Evolutionary conservation across 257 asterid species (phyloP).

Genomic region (Solanum chmielewskii): DNA sequence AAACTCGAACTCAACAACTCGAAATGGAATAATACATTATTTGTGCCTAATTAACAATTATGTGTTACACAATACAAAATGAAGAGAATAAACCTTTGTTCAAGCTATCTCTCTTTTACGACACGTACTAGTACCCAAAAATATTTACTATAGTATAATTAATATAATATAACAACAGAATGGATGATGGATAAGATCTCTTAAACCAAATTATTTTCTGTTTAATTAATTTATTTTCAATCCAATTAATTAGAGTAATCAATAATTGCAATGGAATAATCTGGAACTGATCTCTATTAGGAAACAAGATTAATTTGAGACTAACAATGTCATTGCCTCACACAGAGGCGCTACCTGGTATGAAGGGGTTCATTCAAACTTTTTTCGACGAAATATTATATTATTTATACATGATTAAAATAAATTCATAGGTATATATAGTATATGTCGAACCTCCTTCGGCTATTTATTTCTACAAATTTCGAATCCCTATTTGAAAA

Average conservation of each 20-base stretch:
- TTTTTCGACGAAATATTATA: rapidly evolving
- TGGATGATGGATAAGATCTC: neutral
- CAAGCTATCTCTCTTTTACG: neutral
- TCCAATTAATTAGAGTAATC: neutral
- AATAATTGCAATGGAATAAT: conserved; percentile 8
- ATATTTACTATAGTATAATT: neutral
- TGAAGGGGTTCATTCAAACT: too few relatives aligned
- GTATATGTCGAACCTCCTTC: too few relatives aligned
- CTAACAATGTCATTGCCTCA: neutral
- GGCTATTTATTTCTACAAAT: too few relatives aligned
- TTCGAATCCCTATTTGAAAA: rapidly evolving
- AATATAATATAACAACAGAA: neutral
- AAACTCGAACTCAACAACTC: too few relatives aligned
- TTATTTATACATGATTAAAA: too few relatives aligned
- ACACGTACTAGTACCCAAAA: conserved; percentile 1
- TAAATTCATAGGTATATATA: too few relatives aligned
- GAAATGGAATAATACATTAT: neutral
- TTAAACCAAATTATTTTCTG: neutral
- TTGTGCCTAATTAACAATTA: neutral
- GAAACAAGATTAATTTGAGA: neutral
- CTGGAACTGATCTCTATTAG: neutral
- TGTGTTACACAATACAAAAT: neutral
- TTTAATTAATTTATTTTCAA: neutral
- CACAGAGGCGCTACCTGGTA: too few relatives aligned
- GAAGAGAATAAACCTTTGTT: neutral